Evolutionary conservation across 192 early-diverging fungal species (phyloP).

Genomic region (Backusella parvicylindrica): DNA sequence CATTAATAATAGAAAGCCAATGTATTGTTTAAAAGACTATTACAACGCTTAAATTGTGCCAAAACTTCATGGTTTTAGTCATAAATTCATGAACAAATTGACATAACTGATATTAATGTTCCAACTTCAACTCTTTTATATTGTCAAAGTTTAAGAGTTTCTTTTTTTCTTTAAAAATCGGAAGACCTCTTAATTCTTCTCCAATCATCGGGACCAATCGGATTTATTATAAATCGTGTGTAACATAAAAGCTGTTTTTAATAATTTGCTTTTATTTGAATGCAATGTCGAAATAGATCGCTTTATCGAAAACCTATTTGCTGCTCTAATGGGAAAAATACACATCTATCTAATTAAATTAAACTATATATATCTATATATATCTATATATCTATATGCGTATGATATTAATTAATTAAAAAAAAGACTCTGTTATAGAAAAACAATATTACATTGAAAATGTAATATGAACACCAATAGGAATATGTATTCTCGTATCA

Average conservation of each 20-base stretch:
- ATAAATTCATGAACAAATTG: not conserved
- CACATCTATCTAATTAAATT: not conserved
- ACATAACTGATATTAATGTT: too few relatives aligned
- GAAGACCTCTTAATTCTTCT: not conserved
- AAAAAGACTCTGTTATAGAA: not conserved
- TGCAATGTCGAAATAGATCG: not conserved
- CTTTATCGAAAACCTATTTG: not conserved
- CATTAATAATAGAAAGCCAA: not conserved
- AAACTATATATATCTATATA: not conserved
- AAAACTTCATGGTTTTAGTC: not conserved
- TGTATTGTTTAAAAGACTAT: not conserved
- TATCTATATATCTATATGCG: not conserved
- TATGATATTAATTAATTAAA: not conserved
- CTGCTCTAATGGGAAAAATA: not conserved
- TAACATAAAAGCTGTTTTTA: not conserved
- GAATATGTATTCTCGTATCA: not conserved
- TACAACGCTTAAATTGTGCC: not conserved
- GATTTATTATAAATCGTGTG: not conserved
- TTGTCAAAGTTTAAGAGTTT: not conserved
- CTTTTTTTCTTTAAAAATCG: not conserved
- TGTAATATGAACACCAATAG: not conserved
- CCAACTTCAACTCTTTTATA: not conserved
- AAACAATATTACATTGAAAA: not conserved
- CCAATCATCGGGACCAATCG: not conserved
- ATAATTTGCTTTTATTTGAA: not conserved